These are phyloP conservation scores for Aspergillus vadensis DNA, from an alignment of 2,329 filamentous ascomycete species.

Conservation along the genomic window DNA sequence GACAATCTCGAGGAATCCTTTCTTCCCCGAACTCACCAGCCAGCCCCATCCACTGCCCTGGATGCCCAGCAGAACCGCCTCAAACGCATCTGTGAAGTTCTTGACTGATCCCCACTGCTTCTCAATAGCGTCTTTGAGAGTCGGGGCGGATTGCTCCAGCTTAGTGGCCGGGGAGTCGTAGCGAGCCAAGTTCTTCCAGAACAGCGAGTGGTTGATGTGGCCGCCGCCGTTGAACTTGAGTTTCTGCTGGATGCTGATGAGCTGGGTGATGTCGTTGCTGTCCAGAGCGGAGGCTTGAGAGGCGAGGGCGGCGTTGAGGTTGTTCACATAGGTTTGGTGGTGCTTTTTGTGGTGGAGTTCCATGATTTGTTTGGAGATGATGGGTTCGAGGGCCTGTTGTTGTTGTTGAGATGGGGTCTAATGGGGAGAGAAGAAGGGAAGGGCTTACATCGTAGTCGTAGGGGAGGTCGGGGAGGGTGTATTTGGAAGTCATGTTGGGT, in stretches of 20 bases:
- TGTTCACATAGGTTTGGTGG: conserved; percentile 89
- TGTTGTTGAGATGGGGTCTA: no score
- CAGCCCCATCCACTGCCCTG: conserved; percentile 89
- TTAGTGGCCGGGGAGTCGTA: conserved; percentile 60
- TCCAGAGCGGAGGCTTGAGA: conserved; percentile 61
- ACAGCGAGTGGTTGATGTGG: conserved; percentile 89
- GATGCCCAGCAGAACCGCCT: conserved; percentile 65
- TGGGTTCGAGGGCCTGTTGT: conserved; percentile 71
- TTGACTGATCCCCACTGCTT: conserved; percentile 69
- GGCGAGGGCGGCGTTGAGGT: conserved; percentile 76
- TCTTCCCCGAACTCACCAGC: conserved; percentile 66
- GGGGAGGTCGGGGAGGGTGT: conserved; percentile 65
- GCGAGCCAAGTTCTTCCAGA: conserved; percentile 82
- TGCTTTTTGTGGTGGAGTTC: conserved; percentile 92
- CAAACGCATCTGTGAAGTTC: conserved; percentile 67
- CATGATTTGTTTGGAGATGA: conserved; percentile 87
- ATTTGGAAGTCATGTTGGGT: conserved; percentile 40
- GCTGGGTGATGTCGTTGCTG: conserved; percentile 61
- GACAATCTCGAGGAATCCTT: conserved; percentile 66
- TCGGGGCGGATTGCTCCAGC: conserved; percentile 56
- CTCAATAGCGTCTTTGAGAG: conserved; percentile 62
- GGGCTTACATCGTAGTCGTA: conserved; percentile 69
- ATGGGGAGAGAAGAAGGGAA: no score
- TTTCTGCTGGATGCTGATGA: conserved; percentile 67
- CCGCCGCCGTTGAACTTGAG: conserved; percentile 90